Evolutionary conservation across 2,329 filamentous ascomycete genomes (phyloP), one percentile per base, ranked within the genome.

Genomic region (Cordyceps militaris): DNA sequence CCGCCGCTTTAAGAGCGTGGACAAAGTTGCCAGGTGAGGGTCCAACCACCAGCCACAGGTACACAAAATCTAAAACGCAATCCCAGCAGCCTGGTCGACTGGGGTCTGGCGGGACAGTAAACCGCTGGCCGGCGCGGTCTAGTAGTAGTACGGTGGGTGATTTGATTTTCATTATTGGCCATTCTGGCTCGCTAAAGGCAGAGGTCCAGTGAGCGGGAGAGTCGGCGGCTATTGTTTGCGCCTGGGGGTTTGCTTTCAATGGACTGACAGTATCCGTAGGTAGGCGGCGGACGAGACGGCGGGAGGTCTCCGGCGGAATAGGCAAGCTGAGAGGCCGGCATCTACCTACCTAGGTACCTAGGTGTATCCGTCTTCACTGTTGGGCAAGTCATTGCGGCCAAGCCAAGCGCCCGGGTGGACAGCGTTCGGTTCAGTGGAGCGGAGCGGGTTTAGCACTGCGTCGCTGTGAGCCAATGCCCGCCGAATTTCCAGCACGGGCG

Each of bases 391-490:
- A n/a, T n/a, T n/a, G n/a, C n/a, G n/a, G n/a, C n/a, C n/a, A n/a
- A n/a, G 38, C 38, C 38, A 42, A 42, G 38, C 38, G 38, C 38
- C 19, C 38, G n/a, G 10, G 9, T 21, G 16, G 38, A 26, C 23
- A 46, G 43, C 43, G 23, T 21, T 49, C 19, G n/a, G 13, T 13
- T 24, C 28, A 38, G 51, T 54, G 51, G 51, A 54, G 38, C 51
- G 51, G 38, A 54, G 51, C 50, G 50, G 40, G 51, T 44, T 54
- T 54, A 54, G 38, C 19, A 43, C 3, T 54, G 38, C 38, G 28
- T 34, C 13, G 38, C 51, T 44, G 26, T 24, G 51, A 54, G 40
- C 51, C 51, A 54, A 54, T 54, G 36, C 19, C 40, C 38, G 26
- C 7, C 16, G 7, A 9, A 14, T 19, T 44, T 34, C 9, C 26